phyloP scores from a whole-genome alignment of 352 stramenopile genomes.

The Phytophthora multivora region DNA sequence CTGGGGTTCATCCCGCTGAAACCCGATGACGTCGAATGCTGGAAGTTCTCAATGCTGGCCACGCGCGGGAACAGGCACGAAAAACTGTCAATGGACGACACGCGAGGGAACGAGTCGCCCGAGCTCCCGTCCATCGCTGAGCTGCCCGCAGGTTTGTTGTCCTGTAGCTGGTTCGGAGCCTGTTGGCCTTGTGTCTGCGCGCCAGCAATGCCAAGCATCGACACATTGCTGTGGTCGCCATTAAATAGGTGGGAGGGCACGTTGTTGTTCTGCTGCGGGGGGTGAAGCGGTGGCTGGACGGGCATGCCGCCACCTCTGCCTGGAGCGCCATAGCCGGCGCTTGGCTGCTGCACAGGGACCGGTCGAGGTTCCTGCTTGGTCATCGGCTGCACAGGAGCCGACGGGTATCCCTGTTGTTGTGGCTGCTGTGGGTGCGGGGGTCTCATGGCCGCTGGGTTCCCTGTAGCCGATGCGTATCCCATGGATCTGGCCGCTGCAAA shows the following conservation, averaged over 20 bases:
- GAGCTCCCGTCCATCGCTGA: conserved; percentile 27
- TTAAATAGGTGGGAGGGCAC: conserved; percentile 45
- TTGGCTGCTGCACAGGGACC: conserved; percentile 19
- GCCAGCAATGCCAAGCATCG: conserved; percentile 45
- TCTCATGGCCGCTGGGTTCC: conserved; percentile 14
- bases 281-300: conserved; percentile 42
- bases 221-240: conserved; percentile 39
- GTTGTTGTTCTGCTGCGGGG: conserved; percentile 30
- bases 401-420: conserved; percentile 25
- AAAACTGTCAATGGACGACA: conserved; percentile 88
- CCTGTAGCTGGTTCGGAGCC: conserved; percentile 17
- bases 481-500: conserved; percentile 51
- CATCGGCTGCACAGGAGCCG: conserved; percentile 14
- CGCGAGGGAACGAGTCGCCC: conserved; percentile 55
- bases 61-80: conserved; percentile 83
- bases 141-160: conserved; percentile 25
- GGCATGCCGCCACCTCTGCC: conserved; percentile 19
- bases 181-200: conserved; percentile 32
- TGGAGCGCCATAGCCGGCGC: conserved; percentile 17
- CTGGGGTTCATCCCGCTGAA: conserved; percentile 36
- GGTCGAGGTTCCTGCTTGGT: conserved; percentile 32
- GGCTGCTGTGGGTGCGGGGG: conserved; percentile 24
- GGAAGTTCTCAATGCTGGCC: conserved; percentile 84
- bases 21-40: conserved; percentile 35
- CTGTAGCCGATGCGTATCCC: conserved; percentile 28